phyloP scores from a whole-genome alignment of 2,329 filamentous ascomycete genomes.

The Dothideomycetes sp. region DNA sequence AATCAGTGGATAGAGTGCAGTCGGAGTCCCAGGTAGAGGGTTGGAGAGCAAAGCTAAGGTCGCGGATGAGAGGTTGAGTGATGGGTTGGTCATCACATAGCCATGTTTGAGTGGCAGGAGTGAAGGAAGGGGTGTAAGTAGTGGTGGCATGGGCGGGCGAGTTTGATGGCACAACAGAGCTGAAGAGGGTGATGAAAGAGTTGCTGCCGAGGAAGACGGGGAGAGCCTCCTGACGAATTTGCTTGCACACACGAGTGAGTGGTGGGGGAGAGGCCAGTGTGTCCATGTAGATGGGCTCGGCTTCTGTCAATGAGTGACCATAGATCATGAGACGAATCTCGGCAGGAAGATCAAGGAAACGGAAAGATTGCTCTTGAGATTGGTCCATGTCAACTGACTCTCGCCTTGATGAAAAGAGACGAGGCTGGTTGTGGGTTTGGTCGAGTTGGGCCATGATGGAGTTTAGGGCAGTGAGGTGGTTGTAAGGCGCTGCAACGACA shows the following conservation, averaged over 20 bases:
- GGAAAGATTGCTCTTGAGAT: slow-evolving; percentile 2
- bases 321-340: slow-evolving; percentile 16
- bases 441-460: slow-evolving; percentile 10
- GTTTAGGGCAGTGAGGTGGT: slow-evolving; percentile 6
- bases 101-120: slow-evolving; percentile 7
- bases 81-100: slow-evolving; percentile 2
- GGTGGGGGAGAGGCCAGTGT: slow-evolving; percentile 8
- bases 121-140: slow-evolving; percentile 11
- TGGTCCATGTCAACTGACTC: background rate
- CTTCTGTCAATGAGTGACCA: slow-evolving; percentile 6
- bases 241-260: slow-evolving; percentile 13
- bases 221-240: slow-evolving; percentile 15
- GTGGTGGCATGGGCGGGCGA: slow-evolving; percentile 4
- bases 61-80: slow-evolving; percentile 10
- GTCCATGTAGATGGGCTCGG: slow-evolving; percentile 8
- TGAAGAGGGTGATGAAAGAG: slow-evolving; percentile 11
- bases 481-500: slow-evolving; percentile 1
- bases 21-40: slow-evolving; percentile 8
- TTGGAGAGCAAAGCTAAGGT: slow-evolving; percentile 11
- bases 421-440: slow-evolving; percentile 5
- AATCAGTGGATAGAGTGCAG: slow-evolving; percentile 5
- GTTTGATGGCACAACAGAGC: too few species aligned
- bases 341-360: slow-evolving; percentile 14
- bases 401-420: slow-evolving; percentile 1
- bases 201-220: slow-evolving; percentile 15